Percentiles rank a stretch among this genome's conserved stretches.
Conservation (phyloP, 495 filamentous ascomycete species). For the Aspergillus diversus region DNA sequence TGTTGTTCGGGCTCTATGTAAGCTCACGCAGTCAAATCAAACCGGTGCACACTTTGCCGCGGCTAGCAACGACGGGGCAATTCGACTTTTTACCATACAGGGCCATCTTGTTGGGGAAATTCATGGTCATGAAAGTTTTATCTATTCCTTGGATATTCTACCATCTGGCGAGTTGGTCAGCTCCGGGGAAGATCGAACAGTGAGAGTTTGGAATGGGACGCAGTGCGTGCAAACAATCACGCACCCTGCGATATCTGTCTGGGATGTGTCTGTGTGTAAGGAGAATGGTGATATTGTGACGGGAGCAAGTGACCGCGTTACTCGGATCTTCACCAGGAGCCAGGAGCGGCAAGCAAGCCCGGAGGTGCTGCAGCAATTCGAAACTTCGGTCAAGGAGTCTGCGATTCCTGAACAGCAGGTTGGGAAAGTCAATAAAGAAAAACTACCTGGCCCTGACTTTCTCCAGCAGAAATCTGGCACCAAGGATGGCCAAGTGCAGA, state of each 20-base stretch:
- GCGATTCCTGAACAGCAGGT: slow-evolving; percentile 85
- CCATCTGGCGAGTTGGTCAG: slow-evolving; percentile 89
- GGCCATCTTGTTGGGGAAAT: slow-evolving; percentile 74
- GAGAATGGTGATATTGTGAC: slow-evolving; percentile 90
- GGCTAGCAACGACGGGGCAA: slow-evolving; percentile 84
- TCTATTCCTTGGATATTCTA: slow-evolving; percentile 80
- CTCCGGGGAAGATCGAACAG: slow-evolving; percentile 89
- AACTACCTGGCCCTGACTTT: slow-evolving; percentile 84
- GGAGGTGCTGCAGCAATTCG: slow-evolving; percentile 67
- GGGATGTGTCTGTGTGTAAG: slow-evolving; percentile 79
- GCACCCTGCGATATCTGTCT: slow-evolving; percentile 96
- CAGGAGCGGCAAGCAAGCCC: slow-evolving; percentile 68
- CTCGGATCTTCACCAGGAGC: slow-evolving; percentile 81
- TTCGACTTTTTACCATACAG: slow-evolving; percentile 80
- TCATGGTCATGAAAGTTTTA: slow-evolving; percentile 90
- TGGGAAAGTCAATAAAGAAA: slow-evolving; percentile 83
- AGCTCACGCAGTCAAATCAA: slow-evolving; percentile 73
- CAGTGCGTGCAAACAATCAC: slow-evolving; percentile 95
- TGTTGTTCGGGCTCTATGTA: slow-evolving; percentile 85
- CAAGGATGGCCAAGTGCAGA: slow-evolving; percentile 92
- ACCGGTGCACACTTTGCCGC: slow-evolving; percentile 87
- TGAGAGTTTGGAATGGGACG: slow-evolving; percentile 80
- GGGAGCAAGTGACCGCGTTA: slow-evolving; percentile 86
- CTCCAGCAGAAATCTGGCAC: slow-evolving; percentile 76
- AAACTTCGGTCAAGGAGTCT: slow-evolving; percentile 77